Conservation (phyloP, 768 basidiomycete genomes). For the Rhizopogon sp. region DNA sequence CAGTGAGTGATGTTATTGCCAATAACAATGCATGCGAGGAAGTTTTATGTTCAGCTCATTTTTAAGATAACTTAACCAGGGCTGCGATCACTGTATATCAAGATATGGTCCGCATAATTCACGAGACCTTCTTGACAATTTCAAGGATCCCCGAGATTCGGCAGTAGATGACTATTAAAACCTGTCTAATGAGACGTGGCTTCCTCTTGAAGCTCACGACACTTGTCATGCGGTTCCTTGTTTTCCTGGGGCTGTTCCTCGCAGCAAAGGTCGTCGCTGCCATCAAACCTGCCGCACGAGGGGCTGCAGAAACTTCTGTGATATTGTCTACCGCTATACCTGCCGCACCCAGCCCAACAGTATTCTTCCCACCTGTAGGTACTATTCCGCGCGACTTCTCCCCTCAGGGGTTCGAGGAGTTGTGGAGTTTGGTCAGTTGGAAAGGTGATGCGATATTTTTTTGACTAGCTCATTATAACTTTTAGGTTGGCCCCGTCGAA, state of each 20-base stretch:
- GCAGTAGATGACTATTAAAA: no score
- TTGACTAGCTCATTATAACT: constrained; percentile 22
- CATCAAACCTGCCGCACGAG: background rate
- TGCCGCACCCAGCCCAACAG: constrained; percentile 3
- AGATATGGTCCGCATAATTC: no score
- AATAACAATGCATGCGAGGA: no score
- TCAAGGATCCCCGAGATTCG: no score
- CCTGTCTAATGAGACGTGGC: no score
- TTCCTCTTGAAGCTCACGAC: no score
- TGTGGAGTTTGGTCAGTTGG: constrained; percentile 37
- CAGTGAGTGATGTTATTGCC: no score
- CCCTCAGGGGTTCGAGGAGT: constrained; percentile 28
- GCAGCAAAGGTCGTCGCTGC: background rate
- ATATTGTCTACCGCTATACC: background rate
- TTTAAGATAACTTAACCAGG: no score
- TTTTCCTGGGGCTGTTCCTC: background rate
- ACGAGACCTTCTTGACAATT: no score
- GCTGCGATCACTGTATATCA: no score
- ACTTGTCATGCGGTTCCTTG: background rate
- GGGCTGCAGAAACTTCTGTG: background rate
- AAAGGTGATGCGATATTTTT: background rate
- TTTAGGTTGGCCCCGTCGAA: constrained; percentile 30
- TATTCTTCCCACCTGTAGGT: constrained; percentile 34
- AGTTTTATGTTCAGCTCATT: no score
- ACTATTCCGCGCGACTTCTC: constrained; percentile 38